phyloP scores from a whole-genome alignment of 306 rosid genomes.

The Sicyos edulis region DNA sequence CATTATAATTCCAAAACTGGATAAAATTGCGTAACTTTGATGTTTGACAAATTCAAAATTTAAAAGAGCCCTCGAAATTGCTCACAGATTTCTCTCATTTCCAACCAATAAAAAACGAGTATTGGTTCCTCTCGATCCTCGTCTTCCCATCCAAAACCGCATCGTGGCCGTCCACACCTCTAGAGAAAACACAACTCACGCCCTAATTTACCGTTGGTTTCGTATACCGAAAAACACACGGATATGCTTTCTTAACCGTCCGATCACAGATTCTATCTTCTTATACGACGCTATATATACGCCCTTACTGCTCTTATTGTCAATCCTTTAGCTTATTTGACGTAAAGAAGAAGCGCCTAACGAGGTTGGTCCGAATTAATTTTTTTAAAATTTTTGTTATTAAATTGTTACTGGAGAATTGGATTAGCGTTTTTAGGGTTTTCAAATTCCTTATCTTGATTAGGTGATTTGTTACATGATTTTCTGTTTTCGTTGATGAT shows the following conservation, averaged over 20 bases:
- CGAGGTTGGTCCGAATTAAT: too few species aligned
- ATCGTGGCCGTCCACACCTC: conserved; percentile 14
- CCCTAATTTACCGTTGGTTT: conserved; percentile 19
- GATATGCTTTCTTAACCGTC: too few species aligned
- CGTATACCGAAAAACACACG: conserved; percentile 21
- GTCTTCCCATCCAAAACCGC: not conserved
- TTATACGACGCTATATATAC: not conserved
- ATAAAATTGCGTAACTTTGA: too few species aligned
- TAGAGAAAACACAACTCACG: conserved; percentile 20
- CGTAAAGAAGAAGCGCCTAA: not conserved
- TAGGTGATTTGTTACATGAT: too few species aligned
- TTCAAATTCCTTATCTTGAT: too few species aligned
- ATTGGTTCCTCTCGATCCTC: conserved; percentile 9
- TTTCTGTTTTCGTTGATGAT: too few species aligned
- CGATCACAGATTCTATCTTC: not conserved
- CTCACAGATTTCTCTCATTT: too few species aligned
- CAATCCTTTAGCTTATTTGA: not conserved
- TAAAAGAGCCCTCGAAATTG: not conserved
- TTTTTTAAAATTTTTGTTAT: too few species aligned
- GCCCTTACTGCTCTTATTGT: not conserved
- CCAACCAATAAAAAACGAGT: not conserved
- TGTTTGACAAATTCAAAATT: conserved; percentile 10
- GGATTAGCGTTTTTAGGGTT: too few species aligned
- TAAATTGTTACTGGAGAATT: too few species aligned
- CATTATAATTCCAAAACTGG: too few species aligned